phyloP scores from a whole-genome alignment of 1,139 yeast genomes.

The Yamadazyma buinensis region DNA sequence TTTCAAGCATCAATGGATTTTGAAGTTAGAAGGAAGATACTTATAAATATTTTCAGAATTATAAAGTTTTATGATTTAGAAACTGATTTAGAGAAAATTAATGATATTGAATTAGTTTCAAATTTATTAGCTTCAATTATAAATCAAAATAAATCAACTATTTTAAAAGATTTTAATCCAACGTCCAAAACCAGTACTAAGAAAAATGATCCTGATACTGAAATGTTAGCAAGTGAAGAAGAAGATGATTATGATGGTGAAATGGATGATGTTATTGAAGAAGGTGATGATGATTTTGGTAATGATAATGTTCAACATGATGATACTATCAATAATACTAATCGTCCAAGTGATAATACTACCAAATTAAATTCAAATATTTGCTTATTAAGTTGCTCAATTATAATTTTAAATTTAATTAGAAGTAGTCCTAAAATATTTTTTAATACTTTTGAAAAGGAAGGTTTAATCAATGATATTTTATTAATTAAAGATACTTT shows the following conservation, averaged over 20 bases:
- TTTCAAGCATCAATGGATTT: conserved; percentile 76
- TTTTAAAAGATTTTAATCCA: conserved; percentile 17
- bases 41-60: conserved; percentile 56
- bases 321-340: conserved; percentile 5
- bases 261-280: conserved; percentile 3
- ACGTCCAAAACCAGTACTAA: not conserved
- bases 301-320: conserved; percentile 10
- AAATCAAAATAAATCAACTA: conserved; percentile 47
- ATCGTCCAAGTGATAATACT: conserved; percentile 7
- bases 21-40: conserved; percentile 57
- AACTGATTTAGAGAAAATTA: conserved; percentile 17
- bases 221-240: conserved; percentile 11
- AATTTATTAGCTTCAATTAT: conserved; percentile 66
- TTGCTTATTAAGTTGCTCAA: conserved; percentile 10
- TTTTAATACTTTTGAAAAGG: conserved; percentile 56
- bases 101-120: conserved; percentile 31
- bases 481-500: conserved; percentile 18
- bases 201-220: conserved; percentile 6
- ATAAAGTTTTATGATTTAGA: conserved; percentile 26
- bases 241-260: conserved; percentile 12
- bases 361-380: conserved; percentile 11
- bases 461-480: conserved; percentile 65
- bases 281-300: conserved; percentile 11
- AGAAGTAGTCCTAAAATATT: conserved; percentile 16
- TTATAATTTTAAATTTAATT: conserved; percentile 12